Percentiles rank a stretch among this genome's conserved stretches.
Conservation (phyloP, 2,329 filamentous ascomycete genomes). For the Nectriaceae sp. region DNA sequence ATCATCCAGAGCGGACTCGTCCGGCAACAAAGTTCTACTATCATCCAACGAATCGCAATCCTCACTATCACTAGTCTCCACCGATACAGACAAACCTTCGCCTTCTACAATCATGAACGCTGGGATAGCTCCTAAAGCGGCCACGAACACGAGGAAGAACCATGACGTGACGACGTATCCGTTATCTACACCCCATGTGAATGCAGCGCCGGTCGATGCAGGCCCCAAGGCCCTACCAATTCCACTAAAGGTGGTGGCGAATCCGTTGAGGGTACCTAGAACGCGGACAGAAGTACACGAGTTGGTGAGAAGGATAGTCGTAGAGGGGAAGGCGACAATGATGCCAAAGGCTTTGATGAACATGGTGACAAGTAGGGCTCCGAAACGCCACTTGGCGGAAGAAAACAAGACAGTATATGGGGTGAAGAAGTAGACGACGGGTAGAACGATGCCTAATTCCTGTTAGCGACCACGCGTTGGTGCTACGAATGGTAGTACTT, state of each 20-base stretch:
- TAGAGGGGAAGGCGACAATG: conserved; percentile 87
- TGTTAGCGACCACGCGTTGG: conserved; percentile 3
- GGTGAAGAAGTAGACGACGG: conserved; percentile 76
- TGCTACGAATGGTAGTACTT: conserved; percentile 22
- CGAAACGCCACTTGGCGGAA: conserved; percentile 50
- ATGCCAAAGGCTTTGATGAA: conserved; percentile 72
- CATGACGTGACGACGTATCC: conserved; percentile 81
- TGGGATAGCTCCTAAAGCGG: conserved; percentile 67
- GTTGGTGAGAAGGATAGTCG: conserved; percentile 89
- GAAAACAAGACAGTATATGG: conserved; percentile 75
- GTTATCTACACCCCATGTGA: conserved; percentile 72
- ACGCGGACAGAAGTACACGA: conserved; percentile 72
- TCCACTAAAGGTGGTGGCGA: conserved; percentile 81
- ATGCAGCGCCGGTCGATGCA: conserved; percentile 69
- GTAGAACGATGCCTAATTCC: conserved; percentile 62
- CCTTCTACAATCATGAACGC: conserved; percentile 75
- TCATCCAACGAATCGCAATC: conserved; percentile 18
- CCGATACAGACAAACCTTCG: conserved; percentile 58
- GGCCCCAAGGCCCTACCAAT: conserved; percentile 81
- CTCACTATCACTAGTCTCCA: conserved; percentile 33
- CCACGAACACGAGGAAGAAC: conserved; percentile 72
- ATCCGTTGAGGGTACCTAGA: conserved; percentile 86
- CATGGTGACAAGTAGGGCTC: conserved; percentile 68
- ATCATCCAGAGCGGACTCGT: conserved; percentile 20
- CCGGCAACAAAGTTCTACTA: conserved; percentile 22